Conservation (phyloP, 305 asterid species). For the Solanum hybrid region DNA sequence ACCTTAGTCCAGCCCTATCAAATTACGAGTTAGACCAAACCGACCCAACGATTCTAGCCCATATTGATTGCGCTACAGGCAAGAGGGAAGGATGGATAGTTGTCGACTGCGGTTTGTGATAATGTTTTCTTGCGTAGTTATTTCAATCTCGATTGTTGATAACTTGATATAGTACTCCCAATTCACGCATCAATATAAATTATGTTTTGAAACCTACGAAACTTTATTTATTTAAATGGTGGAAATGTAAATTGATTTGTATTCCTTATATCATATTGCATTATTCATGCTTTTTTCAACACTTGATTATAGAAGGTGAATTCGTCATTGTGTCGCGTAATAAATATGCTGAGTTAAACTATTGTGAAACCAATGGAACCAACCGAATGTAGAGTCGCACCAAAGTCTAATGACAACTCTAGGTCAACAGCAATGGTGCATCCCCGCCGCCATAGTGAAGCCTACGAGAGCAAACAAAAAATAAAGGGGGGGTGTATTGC, state of each 20-base stretch:
- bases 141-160: not conserved
- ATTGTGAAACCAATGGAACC: not conserved
- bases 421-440: not conserved
- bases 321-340: not conserved
- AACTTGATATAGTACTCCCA: not conserved
- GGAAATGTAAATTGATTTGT: not conserved
- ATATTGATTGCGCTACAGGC: not conserved
- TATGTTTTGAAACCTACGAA: not conserved
- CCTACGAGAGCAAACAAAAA: not conserved
- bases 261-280: not conserved
- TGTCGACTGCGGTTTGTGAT: not conserved
- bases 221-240: not conserved
- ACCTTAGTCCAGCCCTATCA: not conserved
- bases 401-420: not conserved
- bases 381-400: not conserved
- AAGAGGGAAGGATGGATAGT: not conserved
- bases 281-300: not conserved
- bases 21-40: not conserved
- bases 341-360: not conserved
- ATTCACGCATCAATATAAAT: not conserved
- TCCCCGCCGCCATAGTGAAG: not conserved
- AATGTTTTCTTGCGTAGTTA: not conserved
- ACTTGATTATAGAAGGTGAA: not conserved
- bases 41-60: not conserved
- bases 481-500: not conserved